A percentile compares a stretch with the other conserved stretches of the same genome.
These are phyloP conservation scores for Theobroma grandiflorum DNA, from an alignment of 441 rosid species.

Conservation along the genomic window DNA sequence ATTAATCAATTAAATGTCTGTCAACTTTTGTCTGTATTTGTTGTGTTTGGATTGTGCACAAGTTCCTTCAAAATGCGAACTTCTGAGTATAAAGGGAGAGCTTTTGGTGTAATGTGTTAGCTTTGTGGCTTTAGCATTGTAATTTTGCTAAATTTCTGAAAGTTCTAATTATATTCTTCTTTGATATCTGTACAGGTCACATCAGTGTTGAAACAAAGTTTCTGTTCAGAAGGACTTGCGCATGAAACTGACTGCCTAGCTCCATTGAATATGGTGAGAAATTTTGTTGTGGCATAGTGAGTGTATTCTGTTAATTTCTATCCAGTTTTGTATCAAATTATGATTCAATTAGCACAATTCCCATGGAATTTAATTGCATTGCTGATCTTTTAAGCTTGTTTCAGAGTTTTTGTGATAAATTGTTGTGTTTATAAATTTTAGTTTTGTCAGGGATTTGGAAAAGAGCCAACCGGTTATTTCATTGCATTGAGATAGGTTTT, in stretches of 20 bases:
- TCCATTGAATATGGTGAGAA: constrained; percentile 31
- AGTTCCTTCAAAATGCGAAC: not conserved
- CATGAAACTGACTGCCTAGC: constrained; percentile 20
- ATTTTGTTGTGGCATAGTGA: not conserved
- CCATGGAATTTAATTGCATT: not conserved
- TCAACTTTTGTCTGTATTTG: not conserved
- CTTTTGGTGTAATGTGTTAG: not conserved
- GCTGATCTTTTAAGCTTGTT: not conserved
- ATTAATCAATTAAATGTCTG: not conserved
- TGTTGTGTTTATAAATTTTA: not conserved
- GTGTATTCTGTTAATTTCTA: constrained; percentile 5
- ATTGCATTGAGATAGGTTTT: constrained; percentile 17
- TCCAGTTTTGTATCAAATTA: not conserved
- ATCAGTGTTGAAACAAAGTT: constrained; percentile 10
- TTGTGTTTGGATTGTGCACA: not conserved
- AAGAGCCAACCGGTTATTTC: constrained; percentile 14
- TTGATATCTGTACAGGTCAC: constrained; percentile 23
- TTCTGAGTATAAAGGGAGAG: not conserved
- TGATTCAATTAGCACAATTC: constrained; percentile 4
- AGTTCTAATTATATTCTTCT: not conserved
- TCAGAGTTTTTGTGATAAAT: not conserved
- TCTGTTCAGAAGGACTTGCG: constrained; percentile 10
- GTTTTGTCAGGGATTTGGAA: constrained; percentile 15
- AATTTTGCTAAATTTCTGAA: not conserved
- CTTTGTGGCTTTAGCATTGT: not conserved